A percentile compares a stretch with the other conserved stretches of the same genome.
These are phyloP conservation scores for Abrus precatorius DNA, from an alignment of 306 rosid species.

Conservation along the genomic window DNA sequence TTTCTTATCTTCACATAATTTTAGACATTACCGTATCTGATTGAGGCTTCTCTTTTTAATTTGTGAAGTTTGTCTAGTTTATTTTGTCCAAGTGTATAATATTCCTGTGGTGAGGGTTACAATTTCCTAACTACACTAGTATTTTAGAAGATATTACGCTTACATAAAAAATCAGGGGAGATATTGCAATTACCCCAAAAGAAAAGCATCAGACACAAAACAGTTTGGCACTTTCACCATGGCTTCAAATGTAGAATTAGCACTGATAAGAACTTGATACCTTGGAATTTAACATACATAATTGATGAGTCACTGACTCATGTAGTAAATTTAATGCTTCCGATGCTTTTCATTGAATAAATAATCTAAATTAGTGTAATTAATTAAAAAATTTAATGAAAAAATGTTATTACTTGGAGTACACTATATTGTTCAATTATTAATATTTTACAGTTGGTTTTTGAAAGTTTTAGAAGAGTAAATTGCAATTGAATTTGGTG, in stretches of 20 bases:
- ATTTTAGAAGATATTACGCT: not conserved
- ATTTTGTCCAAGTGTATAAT: not conserved
- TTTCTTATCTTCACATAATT: slow-evolving; percentile 12
- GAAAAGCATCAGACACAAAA: not conserved
- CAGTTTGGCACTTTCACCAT: not conserved
- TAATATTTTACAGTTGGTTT: no score
- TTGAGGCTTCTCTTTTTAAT: no score
- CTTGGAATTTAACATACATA: not conserved
- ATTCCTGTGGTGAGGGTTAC: not conserved
- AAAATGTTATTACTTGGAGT: no score
- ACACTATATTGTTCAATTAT: no score
- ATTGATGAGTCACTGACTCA: no score
- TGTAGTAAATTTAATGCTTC: no score
- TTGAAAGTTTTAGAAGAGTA: no score
- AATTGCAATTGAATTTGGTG: no score
- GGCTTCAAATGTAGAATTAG: not conserved
- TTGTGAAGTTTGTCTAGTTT: not conserved
- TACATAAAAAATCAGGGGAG: slow-evolving; percentile 2
- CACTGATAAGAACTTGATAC: not conserved
- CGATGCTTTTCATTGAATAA: no score
- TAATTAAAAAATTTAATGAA: no score
- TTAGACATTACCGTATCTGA: no score
- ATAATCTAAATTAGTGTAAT: no score
- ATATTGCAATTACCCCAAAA: not conserved
- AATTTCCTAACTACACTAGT: not conserved